A percentile compares a stretch with the other conserved stretches of the same genome.
phyloP scores from a whole-genome alignment of 1,139 yeast genomes.

The Candida neerlandica region DNA sequence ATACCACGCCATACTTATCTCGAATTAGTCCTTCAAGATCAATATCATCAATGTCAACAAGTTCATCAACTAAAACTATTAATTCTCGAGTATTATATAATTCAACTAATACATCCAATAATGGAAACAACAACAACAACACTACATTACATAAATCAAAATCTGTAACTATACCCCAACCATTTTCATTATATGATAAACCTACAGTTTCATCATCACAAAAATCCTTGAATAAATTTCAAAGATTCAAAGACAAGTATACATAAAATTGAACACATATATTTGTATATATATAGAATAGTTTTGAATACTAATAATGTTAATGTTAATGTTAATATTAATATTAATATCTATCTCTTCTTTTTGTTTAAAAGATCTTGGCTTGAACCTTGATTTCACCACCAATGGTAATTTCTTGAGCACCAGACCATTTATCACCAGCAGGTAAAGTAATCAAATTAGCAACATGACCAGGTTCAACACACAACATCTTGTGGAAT shows the following conservation, averaged over 20 bases:
- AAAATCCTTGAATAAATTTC: conserved; percentile 35
- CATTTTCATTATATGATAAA: conserved; percentile 37
- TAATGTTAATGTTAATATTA: no score
- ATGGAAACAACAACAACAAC: not conserved
- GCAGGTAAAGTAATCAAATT: conserved; percentile 63
- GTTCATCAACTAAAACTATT: conserved; percentile 6
- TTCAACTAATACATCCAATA: conserved; percentile 8
- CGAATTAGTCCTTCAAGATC: conserved; percentile 16
- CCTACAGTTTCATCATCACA: conserved; percentile 53
- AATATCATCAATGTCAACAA: conserved; percentile 12
- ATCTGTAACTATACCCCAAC: conserved; percentile 24
- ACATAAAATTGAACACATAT: conserved; percentile 17
- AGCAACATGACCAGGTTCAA: conserved; percentile 89
- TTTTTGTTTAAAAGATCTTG: conserved; percentile 43
- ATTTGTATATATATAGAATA: not conserved
- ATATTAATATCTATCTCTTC: not conserved
- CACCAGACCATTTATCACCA: conserved; percentile 67
- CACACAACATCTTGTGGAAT: conserved; percentile 83
- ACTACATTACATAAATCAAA: conserved; percentile 13
- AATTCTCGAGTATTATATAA: conserved; percentile 8
- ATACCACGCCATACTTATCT: conserved; percentile 11
- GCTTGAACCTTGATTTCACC: conserved; percentile 50
- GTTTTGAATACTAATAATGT: no score
- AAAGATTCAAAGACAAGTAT: conserved; percentile 32
- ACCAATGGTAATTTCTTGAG: conserved; percentile 37